Percentiles rank a stretch among this genome's conserved stretches.
Evolutionary conservation across 176 grass and related monocot species (phyloP).

Genomic region (Hordeum marinum): DNA sequence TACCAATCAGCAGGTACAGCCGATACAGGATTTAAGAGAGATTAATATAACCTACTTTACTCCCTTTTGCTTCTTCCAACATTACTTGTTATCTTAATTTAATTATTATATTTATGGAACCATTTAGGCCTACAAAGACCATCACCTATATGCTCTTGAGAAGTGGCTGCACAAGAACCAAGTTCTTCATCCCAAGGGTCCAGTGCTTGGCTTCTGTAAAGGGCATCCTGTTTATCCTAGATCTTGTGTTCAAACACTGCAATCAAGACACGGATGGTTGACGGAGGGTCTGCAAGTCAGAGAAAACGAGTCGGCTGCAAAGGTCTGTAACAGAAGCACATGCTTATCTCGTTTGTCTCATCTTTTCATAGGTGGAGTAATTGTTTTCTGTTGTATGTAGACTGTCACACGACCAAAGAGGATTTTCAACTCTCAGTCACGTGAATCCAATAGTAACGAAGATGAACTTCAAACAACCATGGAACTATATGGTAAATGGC

Average conservation of each 20-base stretch:
- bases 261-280: conserved; percentile 85
- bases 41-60: neutral
- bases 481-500: conserved; percentile 92
- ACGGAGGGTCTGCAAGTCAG: conserved; percentile 81
- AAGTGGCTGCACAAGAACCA: conserved; percentile 94
- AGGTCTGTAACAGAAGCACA: conserved; percentile 46
- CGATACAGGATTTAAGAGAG: conserved; percentile 1
- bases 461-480: conserved; percentile 42
- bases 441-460: conserved; percentile 40
- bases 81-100: conserved; percentile 1
- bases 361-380: conserved; percentile 21
- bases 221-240: conserved; percentile 82
- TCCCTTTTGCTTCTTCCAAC: neutral
- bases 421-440: conserved; percentile 38
- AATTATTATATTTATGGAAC: conserved; percentile 16
- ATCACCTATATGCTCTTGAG: conserved; percentile 85
- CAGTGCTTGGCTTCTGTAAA: conserved; percentile 84
- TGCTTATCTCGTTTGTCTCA: neutral
- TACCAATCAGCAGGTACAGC: conserved; percentile 80
- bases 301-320: conserved; percentile 64
- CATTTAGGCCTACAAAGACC: conserved; percentile 80
- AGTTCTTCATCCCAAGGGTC: conserved; percentile 75
- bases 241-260: conserved; percentile 77
- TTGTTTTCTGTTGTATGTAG: conserved; percentile 36
- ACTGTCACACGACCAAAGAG: conserved; percentile 63